Base-by-base conservation (phyloP, 305 asterid species). In the Fraxinus floribunda region DNA sequence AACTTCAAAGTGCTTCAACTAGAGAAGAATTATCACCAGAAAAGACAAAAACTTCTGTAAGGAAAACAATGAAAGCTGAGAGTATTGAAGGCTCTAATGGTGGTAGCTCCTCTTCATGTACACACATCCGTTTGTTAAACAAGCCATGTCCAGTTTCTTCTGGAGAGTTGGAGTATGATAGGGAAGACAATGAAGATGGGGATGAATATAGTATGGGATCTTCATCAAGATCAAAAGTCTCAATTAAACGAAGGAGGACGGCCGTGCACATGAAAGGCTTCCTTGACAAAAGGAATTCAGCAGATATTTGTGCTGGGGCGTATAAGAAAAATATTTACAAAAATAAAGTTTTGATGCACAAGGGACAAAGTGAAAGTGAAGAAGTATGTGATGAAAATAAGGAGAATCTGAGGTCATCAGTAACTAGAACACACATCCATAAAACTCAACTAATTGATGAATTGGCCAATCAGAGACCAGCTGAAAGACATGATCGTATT, bases 331-430 rank as follows among this genome's bases (percentile, higher is more conserved):
- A 38, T 79, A 66, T 74, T 10, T 34, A 24, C 15, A 72, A 57
- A 66, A 77, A 75, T 77, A 83, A 84, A 82, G 66, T 44, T 62
- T 79, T 66, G 79, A 75, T 75, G 87, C 78, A 57, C 78, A 84
- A 72, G 41, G 36, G 72, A 83, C 86, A 88, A 66, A 82, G 78
- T 79, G 90, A 79, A 26, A 84, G 85, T 11, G 91, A 90, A 9
- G 90, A 86, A 71, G 92, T 89, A 80, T 81, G 91, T 88, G 85
- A 36, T 71, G 89, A 80, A 78, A 60, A 55, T 80, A 86, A 81
- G 91, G 87, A 80, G 86, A 86, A 86, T 74, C 41, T 18, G 29
- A 81, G 89, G 75, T 55, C 71, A 62, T 76, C 60, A 4, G 70
- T 81, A 81, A 84, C 75, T 64, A 73, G 73, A 74, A 46, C 78